phyloP scores from a whole-genome alignment of 768 basidiomycete genomes.

The Russula compacta region DNA sequence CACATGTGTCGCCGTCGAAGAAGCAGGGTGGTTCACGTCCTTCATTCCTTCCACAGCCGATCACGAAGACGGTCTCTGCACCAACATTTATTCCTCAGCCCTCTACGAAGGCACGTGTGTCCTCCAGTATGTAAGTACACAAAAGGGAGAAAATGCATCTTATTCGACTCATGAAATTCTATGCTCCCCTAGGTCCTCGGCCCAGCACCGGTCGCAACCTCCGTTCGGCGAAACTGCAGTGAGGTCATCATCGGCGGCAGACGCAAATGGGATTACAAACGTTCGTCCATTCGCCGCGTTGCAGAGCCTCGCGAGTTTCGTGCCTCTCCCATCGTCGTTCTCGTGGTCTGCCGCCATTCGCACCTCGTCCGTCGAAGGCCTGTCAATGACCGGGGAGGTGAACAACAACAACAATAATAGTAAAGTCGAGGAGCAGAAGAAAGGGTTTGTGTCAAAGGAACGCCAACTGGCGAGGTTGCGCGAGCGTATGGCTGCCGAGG shows the following conservation, averaged over 20 bases:
- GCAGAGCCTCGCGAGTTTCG: slow-evolving; percentile 51
- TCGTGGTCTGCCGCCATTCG: slow-evolving; percentile 26
- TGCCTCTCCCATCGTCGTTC: slow-evolving; percentile 39
- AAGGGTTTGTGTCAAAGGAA: slow-evolving; percentile 48
- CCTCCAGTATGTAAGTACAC: slow-evolving; percentile 31
- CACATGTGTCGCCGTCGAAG: slow-evolving; percentile 42
- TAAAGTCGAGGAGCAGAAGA: slow-evolving; percentile 21
- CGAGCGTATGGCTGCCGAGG: slow-evolving; percentile 41
- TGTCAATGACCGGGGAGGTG: neutral
- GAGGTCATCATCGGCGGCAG: slow-evolving; percentile 3
- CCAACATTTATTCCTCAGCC: slow-evolving; percentile 27
- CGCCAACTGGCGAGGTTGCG: slow-evolving; percentile 58
- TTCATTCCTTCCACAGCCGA: slow-evolving; percentile 57
- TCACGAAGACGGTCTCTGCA: slow-evolving; percentile 23
- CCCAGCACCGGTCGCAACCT: slow-evolving; percentile 7
- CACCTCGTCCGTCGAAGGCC: neutral
- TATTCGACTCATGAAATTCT: neutral
- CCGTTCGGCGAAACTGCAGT: slow-evolving; percentile 25
- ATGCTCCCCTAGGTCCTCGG: neutral
- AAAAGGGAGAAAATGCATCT: neutral
- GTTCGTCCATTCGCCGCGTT: slow-evolving; percentile 33
- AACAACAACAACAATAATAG: neutral
- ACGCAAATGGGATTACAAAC: neutral
- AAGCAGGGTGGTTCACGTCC: slow-evolving; percentile 41
- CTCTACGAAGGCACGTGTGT: slow-evolving; percentile 34